Evolutionary conservation across 805 yeast species (phyloP).

Genomic region (Metschnikowia lunata): DNA sequence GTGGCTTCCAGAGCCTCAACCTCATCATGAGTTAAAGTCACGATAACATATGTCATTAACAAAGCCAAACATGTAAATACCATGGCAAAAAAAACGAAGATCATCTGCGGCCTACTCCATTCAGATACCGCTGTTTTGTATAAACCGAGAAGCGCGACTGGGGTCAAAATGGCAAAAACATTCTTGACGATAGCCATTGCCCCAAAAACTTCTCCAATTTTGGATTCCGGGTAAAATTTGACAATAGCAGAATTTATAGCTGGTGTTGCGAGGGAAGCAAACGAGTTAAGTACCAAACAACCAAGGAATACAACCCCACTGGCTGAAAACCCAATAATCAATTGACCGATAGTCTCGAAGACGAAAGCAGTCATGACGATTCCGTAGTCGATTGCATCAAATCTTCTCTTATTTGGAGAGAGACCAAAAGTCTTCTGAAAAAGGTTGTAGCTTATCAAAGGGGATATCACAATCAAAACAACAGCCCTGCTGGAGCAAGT

Average conservation of each 20-base stretch:
- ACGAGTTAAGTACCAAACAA: slow-evolving; percentile 36
- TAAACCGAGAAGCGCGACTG: slow-evolving; percentile 44
- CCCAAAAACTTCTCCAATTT: slow-evolving; percentile 70
- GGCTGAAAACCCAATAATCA: slow-evolving; percentile 30
- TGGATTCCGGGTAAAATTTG: slow-evolving; percentile 56
- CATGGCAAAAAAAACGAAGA: slow-evolving; percentile 21
- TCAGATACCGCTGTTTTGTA: slow-evolving; percentile 33
- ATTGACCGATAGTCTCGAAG: slow-evolving; percentile 37
- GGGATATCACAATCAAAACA: slow-evolving; percentile 48
- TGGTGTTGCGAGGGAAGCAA: slow-evolving; percentile 43
- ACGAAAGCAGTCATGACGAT: slow-evolving; percentile 33
- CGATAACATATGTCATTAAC: slow-evolving; percentile 7
- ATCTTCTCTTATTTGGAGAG: slow-evolving; percentile 31
- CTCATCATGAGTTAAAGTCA: slow-evolving; percentile 11
- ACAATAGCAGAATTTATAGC: slow-evolving; percentile 54
- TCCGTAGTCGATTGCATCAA: slow-evolving; percentile 51
- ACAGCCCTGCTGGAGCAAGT: slow-evolving; percentile 48
- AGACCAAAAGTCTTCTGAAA: slow-evolving; percentile 30
- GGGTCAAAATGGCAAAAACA: slow-evolving; percentile 43
- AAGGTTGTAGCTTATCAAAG: slow-evolving; percentile 38
- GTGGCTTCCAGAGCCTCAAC: slow-evolving; percentile 6
- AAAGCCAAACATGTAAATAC: slow-evolving; percentile 2
- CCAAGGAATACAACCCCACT: slow-evolving; percentile 26
- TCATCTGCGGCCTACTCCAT: slow-evolving; percentile 27
- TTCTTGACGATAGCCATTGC: slow-evolving; percentile 60